A percentile compares a stretch with the other conserved stretches of the same genome.
Conservation (phyloP, 75 land plant genomes). For the Pseudotsuga menziesii region DNA sequence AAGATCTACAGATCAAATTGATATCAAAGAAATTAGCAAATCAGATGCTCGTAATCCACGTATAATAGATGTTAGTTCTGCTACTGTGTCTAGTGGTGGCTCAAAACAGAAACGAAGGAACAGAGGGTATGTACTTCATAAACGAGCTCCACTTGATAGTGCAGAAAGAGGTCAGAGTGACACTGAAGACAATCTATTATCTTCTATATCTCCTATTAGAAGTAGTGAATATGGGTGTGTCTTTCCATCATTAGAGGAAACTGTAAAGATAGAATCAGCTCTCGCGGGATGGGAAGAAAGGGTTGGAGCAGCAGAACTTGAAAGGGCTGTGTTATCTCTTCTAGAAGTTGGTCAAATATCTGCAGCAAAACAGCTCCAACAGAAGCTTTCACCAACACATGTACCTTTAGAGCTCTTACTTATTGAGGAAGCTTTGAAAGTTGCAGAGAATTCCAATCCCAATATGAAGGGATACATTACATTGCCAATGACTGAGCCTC, state of each 20-base stretch:
- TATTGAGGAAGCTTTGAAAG: constrained; percentile 75
- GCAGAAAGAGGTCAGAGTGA: constrained; percentile 37
- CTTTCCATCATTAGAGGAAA: constrained; percentile 37
- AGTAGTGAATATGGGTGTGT: constrained; percentile 20
- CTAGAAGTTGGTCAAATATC: constrained; percentile 95
- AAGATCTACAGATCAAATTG: constrained; percentile 35
- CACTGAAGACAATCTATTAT: constrained; percentile 25
- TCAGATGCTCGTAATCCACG: constrained; percentile 17
- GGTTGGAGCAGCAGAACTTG: constrained; percentile 82
- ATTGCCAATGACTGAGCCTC: constrained; percentile 40
- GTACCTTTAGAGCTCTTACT: constrained; percentile 70
- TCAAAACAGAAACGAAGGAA: constrained; percentile 60
- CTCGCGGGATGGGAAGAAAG: constrained; percentile 86
- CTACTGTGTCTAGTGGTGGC: constrained; percentile 14
- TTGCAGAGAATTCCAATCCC: constrained; percentile 66
- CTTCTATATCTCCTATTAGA: constrained; percentile 7
- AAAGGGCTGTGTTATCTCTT: constrained; percentile 87
- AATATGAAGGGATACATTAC: constrained; percentile 34
- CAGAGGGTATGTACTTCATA: constrained; percentile 36
- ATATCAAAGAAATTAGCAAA: constrained; percentile 27
- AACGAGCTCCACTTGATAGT: constrained; percentile 36
- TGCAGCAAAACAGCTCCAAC: constrained; percentile 94
- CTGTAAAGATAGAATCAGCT: constrained; percentile 38
- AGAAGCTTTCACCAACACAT: constrained; percentile 75
- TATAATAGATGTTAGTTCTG: constrained; percentile 17